Evolutionary conservation across 2,329 filamentous ascomycete species (phyloP).

Genomic region (Lecanicillium sp.): DNA sequence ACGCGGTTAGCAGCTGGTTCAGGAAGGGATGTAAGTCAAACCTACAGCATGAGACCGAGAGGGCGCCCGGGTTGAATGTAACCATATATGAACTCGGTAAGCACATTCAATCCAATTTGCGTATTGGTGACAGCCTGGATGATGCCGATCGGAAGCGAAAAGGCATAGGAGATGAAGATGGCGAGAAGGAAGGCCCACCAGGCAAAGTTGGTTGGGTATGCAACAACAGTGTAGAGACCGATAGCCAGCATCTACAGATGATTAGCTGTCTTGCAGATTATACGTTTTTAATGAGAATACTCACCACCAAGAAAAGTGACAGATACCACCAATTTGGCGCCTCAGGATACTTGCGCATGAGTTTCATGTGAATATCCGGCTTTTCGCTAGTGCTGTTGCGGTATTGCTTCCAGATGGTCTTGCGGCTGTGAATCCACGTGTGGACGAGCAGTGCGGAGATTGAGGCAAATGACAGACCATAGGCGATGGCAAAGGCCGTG

Average conservation of each 20-base stretch:
- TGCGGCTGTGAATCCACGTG: slow-evolving; percentile 59
- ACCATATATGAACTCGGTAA: slow-evolving; percentile 68
- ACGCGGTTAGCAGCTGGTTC: not conserved
- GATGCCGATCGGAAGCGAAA: slow-evolving; percentile 62
- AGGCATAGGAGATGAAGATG: slow-evolving; percentile 56
- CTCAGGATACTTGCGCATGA: slow-evolving; percentile 58
- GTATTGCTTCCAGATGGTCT: slow-evolving; percentile 60
- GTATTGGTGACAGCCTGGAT: slow-evolving; percentile 66
- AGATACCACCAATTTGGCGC: slow-evolving; percentile 61
- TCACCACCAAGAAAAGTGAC: slow-evolving; percentile 47
- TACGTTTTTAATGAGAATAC: slow-evolving; percentile 20
- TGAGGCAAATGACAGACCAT: slow-evolving; percentile 66
- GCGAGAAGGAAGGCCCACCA: slow-evolving; percentile 70
- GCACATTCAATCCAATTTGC: slow-evolving; percentile 65
- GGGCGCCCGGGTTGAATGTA: slow-evolving; percentile 70
- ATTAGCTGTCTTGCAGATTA: slow-evolving; percentile 12
- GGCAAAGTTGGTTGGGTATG: slow-evolving; percentile 59
- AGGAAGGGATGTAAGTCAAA: not conserved
- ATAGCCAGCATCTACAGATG: slow-evolving; percentile 43
- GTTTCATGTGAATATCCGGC: slow-evolving; percentile 58
- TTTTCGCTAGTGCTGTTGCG: slow-evolving; percentile 52
- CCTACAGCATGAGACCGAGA: slow-evolving; percentile 65
- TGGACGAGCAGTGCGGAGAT: slow-evolving; percentile 65
- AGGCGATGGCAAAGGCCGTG: slow-evolving; percentile 64
- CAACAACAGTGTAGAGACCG: slow-evolving; percentile 49